Evolutionary conservation across 495 filamentous ascomycete species (phyloP).

Genomic region (Glarea lozoyensis): DNA sequence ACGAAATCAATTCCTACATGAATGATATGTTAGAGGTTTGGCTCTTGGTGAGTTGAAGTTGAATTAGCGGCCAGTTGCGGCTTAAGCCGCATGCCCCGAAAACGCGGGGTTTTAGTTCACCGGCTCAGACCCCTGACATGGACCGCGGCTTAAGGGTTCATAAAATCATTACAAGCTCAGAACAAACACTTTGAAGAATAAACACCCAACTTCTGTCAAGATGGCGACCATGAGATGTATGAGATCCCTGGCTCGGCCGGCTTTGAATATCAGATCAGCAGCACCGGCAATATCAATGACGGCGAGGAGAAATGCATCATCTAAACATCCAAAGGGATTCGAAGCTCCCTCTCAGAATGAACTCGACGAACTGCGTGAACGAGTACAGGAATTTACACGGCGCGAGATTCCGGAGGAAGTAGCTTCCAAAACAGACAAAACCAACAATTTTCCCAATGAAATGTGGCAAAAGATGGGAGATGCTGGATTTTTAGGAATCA

Average conservation of each 20-base stretch:
- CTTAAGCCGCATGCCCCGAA: slow-evolving; percentile 5
- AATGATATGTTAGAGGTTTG: slow-evolving; percentile 3
- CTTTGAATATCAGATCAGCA: slow-evolving; percentile 7
- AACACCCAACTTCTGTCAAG: slow-evolving; percentile 2
- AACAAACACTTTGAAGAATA: too few species aligned
- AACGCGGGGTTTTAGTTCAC: slow-evolving; percentile 3
- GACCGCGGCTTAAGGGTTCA: too few species aligned
- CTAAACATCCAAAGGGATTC: slow-evolving; percentile 84
- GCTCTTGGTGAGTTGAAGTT: neutral
- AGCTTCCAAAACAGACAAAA: slow-evolving; percentile 69
- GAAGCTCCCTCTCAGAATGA: slow-evolving; percentile 65
- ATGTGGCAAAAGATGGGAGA: slow-evolving; percentile 95
- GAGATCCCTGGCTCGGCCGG: slow-evolving; percentile 14
- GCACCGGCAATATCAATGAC: slow-evolving; percentile 14
- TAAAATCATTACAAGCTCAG: too few species aligned
- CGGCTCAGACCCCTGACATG: slow-evolving; percentile 14
- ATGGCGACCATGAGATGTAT: slow-evolving; percentile 13
- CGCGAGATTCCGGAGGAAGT: slow-evolving; percentile 77
- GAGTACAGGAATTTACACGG: slow-evolving; percentile 87
- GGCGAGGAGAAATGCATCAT: slow-evolving; percentile 44
- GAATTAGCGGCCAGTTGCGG: slow-evolving; percentile 7
- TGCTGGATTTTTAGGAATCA: slow-evolving; percentile 88
- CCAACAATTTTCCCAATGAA: slow-evolving; percentile 78
- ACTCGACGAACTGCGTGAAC: slow-evolving; percentile 74
- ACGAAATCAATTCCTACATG: slow-evolving; percentile 9